Evolutionary conservation across 1,284 basidiomycete genomes (phyloP).

Genomic region (Amylostereum areolatum): DNA sequence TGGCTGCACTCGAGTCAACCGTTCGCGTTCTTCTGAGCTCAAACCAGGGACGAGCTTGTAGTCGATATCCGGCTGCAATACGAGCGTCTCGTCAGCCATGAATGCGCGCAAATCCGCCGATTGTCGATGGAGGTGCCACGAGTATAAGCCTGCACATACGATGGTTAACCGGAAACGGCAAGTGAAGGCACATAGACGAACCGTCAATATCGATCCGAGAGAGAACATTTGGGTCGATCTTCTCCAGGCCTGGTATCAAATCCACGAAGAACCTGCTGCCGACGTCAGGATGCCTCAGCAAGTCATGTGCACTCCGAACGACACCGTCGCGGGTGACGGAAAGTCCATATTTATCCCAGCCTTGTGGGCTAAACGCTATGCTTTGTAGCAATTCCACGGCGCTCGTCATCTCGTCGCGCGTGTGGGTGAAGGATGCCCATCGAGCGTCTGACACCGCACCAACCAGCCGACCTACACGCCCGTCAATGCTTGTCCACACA

Average conservation of each 20-base stretch:
- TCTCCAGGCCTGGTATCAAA: slow-evolving; percentile 50
- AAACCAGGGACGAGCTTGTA: slow-evolving; percentile 63
- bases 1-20: slow-evolving; percentile 55
- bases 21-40: slow-evolving; percentile 72
- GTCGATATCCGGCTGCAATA: slow-evolving; percentile 65
- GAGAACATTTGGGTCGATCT: slow-evolving; percentile 47
- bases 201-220: slow-evolving; percentile 70
- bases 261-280: slow-evolving; percentile 38
- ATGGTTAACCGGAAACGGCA: neutral
- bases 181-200: slow-evolving; percentile 19
- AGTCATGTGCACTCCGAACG: slow-evolving; percentile 65
- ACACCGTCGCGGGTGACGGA: slow-evolving; percentile 55
- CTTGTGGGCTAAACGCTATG: slow-evolving; percentile 53
- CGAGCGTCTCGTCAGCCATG: slow-evolving; percentile 68
- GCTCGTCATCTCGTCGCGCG: slow-evolving; percentile 43
- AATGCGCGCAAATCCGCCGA: slow-evolving; percentile 74
- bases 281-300: slow-evolving; percentile 63
- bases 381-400: slow-evolving; percentile 47
- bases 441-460: slow-evolving; percentile 62
- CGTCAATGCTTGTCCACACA: neutral
- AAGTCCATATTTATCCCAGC: slow-evolving; percentile 56
- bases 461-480: slow-evolving; percentile 27
- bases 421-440: slow-evolving; percentile 49
- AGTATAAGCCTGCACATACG: slow-evolving; percentile 45
- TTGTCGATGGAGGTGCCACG: slow-evolving; percentile 61